Conservation (phyloP, 1,139 yeast species). For the Meyerozyma athensensis region DNA sequence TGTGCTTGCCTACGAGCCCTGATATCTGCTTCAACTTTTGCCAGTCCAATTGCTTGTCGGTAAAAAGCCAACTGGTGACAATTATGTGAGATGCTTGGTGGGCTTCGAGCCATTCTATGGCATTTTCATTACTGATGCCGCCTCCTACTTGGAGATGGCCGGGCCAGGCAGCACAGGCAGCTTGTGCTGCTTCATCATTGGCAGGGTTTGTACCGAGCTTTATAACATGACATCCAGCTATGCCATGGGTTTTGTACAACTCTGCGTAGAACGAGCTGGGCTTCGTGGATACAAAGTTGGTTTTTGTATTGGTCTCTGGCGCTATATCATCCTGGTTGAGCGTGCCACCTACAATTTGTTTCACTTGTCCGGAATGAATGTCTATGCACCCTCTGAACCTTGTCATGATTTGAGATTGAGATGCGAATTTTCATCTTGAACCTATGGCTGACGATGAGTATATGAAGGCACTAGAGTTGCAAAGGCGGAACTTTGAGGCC, state of each 20-base stretch:
- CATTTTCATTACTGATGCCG: conserved; percentile 74
- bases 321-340: conserved; percentile 48
- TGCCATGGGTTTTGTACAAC: conserved; percentile 55
- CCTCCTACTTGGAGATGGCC: conserved; percentile 81
- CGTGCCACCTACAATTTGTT: conserved; percentile 95
- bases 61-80: conserved; percentile 88
- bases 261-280: conserved; percentile 74
- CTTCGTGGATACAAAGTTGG: conserved; percentile 76
- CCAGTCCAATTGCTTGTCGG: conserved; percentile 53
- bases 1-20: conserved; percentile 52
- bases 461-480: conserved; percentile 46
- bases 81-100: conserved; percentile 76
- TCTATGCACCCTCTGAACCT: conserved; percentile 92
- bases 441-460: conserved; percentile 37
- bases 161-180: conserved; percentile 78
- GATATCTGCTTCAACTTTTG: conserved; percentile 48
- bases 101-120: conserved; percentile 62
- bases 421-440: not conserved
- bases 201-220: conserved; percentile 73
- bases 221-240: conserved; percentile 85
- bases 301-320: conserved; percentile 38
- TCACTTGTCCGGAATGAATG: conserved; percentile 89
- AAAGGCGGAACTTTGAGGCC: conserved; percentile 59
- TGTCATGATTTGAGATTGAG: conserved; percentile 52
- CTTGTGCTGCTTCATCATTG: conserved; percentile 77